Evolutionary conservation across 108 stramenopile species (phyloP).

Genomic region (Nitzschia sp.): DNA sequence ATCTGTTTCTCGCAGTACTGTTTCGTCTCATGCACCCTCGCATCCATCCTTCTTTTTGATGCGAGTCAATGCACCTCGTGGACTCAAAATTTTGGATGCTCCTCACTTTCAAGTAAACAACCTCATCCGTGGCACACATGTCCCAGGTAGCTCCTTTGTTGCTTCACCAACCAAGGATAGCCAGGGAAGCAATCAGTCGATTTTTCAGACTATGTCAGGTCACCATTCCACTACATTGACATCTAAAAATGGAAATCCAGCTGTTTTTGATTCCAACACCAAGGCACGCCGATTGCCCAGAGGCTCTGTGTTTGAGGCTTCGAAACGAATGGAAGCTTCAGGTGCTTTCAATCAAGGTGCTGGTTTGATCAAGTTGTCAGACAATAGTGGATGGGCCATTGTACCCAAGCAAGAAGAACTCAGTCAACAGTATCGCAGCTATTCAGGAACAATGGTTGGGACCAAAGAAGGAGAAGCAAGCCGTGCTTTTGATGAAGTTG

Average conservation of each 20-base stretch:
- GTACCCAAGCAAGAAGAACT: constrained; percentile 68
- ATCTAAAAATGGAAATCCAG: constrained; percentile 50
- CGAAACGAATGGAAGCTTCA: constrained; percentile 65
- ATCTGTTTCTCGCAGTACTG: constrained; percentile 15
- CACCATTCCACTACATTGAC: constrained; percentile 54
- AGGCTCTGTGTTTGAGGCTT: constrained; percentile 83
- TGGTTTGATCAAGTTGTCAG: constrained; percentile 76
- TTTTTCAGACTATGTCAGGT: constrained; percentile 57
- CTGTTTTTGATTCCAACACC: constrained; percentile 49
- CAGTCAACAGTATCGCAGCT: constrained; percentile 52
- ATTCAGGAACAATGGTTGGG: constrained; percentile 27
- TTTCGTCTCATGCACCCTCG: background rate
- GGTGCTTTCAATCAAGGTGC: constrained; percentile 67
- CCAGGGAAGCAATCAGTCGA: constrained; percentile 26
- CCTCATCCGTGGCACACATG: constrained; percentile 60
- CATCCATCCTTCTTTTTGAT: constrained; percentile 60
- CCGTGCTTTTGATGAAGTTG: constrained; percentile 73
- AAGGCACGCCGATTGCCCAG: constrained; percentile 61
- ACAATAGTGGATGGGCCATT: constrained; percentile 86
- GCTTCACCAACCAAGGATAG: constrained; percentile 41
- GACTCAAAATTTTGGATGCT: constrained; percentile 83
- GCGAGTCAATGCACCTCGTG: constrained; percentile 71
- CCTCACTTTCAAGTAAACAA: constrained; percentile 79
- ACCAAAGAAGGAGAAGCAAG: constrained; percentile 47
- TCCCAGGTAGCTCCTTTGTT: constrained; percentile 11